These are phyloP conservation scores for Trypanosoma mega DNA, from an alignment of 208 protist genomes.

Conservation along the genomic window DNA sequence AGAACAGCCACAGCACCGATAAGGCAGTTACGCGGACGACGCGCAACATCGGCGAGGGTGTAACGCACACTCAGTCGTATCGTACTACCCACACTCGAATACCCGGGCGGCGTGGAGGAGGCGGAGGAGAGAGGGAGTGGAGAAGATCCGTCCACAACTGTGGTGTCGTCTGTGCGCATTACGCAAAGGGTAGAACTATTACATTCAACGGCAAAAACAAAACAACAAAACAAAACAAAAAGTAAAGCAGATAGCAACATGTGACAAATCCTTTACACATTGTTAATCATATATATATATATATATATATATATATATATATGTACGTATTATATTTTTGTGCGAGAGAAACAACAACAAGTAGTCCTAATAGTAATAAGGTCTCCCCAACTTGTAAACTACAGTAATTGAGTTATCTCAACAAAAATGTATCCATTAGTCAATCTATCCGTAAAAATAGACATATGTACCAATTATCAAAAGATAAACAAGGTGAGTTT, in stretches of 20 bases:
- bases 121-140: background rate
- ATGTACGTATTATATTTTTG: too few species aligned
- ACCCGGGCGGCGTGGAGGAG: background rate
- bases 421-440: too few species aligned
- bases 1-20: constrained; percentile 64
- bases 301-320: too few species aligned
- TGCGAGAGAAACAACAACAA: too few species aligned
- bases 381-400: too few species aligned
- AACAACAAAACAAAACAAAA: constrained; percentile 19
- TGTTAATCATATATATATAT: background rate
- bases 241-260: constrained; percentile 7
- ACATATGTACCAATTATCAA: too few species aligned
- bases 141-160: background rate
- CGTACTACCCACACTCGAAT: background rate
- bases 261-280: background rate
- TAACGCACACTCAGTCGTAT: constrained; percentile 45
- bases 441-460: too few species aligned
- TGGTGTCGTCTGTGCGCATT: too few species aligned
- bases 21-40: constrained; percentile 54
- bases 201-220: background rate
- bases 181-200: background rate
- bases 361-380: too few species aligned
- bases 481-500: too few species aligned
- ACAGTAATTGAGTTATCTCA: too few species aligned
- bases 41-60: constrained; percentile 47